These are phyloP conservation scores for Fusarium chlamydosporum DNA, from an alignment of 2,329 filamentous ascomycete genomes.

Conservation along the genomic window DNA sequence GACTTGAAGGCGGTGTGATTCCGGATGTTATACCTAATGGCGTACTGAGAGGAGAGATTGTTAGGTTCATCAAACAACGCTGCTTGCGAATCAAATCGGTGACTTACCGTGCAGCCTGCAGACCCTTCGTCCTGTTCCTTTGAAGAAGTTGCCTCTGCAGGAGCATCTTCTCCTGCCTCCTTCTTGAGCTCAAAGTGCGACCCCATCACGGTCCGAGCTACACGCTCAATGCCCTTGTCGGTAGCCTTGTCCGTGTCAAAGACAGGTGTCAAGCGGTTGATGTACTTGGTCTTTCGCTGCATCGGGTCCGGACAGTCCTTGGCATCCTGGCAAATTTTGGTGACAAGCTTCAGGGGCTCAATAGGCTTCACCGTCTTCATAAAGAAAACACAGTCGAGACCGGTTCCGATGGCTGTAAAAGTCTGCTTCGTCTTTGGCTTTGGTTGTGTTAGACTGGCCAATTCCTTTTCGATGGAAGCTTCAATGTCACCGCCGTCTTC, in stretches of 20 bases:
- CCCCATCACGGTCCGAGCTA: slow-evolving; percentile 73
- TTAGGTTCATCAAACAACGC: slow-evolving; percentile 34
- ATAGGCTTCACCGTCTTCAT: slow-evolving; percentile 69
- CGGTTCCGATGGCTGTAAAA: slow-evolving; percentile 68
- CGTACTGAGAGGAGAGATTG: slow-evolving; percentile 70
- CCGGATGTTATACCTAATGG: slow-evolving; percentile 83
- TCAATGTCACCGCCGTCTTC: slow-evolving; percentile 76
- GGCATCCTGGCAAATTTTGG: slow-evolving; percentile 69
- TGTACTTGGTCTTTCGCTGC: slow-evolving; percentile 66
- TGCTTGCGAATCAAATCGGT: slow-evolving; percentile 21
- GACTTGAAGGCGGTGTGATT: slow-evolving; percentile 79
- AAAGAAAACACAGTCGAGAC: slow-evolving; percentile 75
- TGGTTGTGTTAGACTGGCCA: slow-evolving; percentile 67
- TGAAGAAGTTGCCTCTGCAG: slow-evolving; percentile 29
- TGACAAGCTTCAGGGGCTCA: slow-evolving; percentile 68
- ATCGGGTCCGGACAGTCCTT: slow-evolving; percentile 58
- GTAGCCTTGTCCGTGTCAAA: slow-evolving; percentile 73
- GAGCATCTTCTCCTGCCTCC: slow-evolving; percentile 39
- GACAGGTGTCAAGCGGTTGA: slow-evolving; percentile 71
- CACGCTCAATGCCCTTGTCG: slow-evolving; percentile 74
- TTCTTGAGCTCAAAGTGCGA: slow-evolving; percentile 70
- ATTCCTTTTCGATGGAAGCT: slow-evolving; percentile 77
- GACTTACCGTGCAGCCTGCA: slow-evolving; percentile 60
- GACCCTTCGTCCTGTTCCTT: slow-evolving; percentile 34
- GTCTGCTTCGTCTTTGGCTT: slow-evolving; percentile 60